Base-by-base conservation (phyloP, 2,329 filamentous ascomycete species). In the Alternaria infectoria region DNA sequence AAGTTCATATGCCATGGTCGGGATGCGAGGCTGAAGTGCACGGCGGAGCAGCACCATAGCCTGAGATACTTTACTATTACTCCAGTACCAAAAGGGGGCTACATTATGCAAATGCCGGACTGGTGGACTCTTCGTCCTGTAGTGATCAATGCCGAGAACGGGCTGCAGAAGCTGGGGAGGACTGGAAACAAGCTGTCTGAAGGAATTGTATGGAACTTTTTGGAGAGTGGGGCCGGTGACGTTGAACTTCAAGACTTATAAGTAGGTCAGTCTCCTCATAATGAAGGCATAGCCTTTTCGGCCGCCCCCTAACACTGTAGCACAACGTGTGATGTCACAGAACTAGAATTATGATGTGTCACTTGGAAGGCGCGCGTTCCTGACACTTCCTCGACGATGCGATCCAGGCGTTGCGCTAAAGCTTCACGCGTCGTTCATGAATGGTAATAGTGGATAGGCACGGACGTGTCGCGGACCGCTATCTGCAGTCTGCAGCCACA, bases 51-150 rank as follows among this genome's bases (percentile, higher is more conserved):
- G 17, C 26, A 54, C 8, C 13, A 59, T 15, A 11, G 45, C 13
- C 54, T n/a, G 58, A 56, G 54, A 23, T 52, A 61, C 11, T 59
- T 61, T 46, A 61, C 61, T 10, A 44, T 66, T 44, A 64, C 61
- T 12, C 64, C 57, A 28, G 50, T 64, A 8, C 54, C 64, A 54
- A 45, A 59, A 26, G 57, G 57, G 4, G 64, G 64, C 3, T 64
- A 66, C 17, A 57, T 66, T 19, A 59, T 66, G 61, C 64, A 64
- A n/a, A 64, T 64, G 64, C n/a, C 56, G 25, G 64, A 66, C 46
- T 66, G 61, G 64, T 64, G 58, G 61, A 56, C 23, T 13, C 61
- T 66, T 28, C 26, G 50, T 30, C 57, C 64, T 52, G 30, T 66
- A 51, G 61, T 64, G 36, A 46, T 64, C 13, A 50, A 59, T 45